A percentile compares a stretch with the other conserved stretches of the same genome.
Conservation (phyloP, 192 early-diverging fungal genomes). For the Gigaspora rosea region DNA sequence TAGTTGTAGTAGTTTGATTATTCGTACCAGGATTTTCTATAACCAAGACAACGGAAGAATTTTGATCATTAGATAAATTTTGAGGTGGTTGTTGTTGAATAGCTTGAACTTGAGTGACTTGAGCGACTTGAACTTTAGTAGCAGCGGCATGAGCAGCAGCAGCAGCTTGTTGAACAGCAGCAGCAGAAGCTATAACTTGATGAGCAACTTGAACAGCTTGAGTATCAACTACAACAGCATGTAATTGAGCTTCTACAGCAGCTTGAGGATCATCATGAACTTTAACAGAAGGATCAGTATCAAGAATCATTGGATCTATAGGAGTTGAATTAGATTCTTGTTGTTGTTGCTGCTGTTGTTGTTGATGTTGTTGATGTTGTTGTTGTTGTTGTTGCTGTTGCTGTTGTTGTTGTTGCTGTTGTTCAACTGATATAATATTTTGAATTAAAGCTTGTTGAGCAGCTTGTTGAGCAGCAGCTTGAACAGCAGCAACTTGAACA, state of each 20-base stretch:
- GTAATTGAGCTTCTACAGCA: background rate
- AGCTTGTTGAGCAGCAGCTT: background rate
- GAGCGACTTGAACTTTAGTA: too few relatives aligned
- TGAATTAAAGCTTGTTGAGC: background rate
- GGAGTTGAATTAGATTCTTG: too few relatives aligned
- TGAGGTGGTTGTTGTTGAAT: background rate
- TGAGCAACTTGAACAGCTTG: constrained; percentile 4
- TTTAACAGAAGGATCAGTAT: background rate
- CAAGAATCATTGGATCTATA: background rate
- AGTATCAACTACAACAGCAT: background rate
- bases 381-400: too few relatives aligned
- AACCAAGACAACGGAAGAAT: background rate
- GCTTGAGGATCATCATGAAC: background rate
- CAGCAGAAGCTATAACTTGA: background rate
- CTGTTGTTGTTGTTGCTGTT: background rate
- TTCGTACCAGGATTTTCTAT: background rate
- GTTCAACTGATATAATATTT: background rate
- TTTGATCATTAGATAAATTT: background rate
- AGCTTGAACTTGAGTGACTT: background rate
- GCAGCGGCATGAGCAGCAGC: too few relatives aligned
- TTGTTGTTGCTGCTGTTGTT: too few relatives aligned
- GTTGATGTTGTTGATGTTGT: too few relatives aligned
- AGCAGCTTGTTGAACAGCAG: background rate
- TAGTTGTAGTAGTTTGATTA: background rate
- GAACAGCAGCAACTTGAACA: background rate